phyloP scores from a whole-genome alignment of 345 rosid species.

The Raphanus raphanistrum region DNA sequence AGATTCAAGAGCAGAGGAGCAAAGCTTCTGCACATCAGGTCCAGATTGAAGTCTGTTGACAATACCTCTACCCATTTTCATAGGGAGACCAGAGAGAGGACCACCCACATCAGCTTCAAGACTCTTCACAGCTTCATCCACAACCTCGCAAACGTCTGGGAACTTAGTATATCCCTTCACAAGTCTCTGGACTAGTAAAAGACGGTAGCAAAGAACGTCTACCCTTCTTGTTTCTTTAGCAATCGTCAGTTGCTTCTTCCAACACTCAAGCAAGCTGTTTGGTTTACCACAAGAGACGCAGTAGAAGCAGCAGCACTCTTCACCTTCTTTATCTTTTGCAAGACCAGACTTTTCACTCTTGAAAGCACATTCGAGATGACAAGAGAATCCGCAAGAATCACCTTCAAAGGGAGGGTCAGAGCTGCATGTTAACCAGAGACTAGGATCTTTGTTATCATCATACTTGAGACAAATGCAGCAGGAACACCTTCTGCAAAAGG shows the following conservation, averaged over 20 bases:
- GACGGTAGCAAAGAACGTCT: conserved; percentile 65
- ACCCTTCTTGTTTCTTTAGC: conserved; percentile 88
- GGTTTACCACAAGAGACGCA: conserved; percentile 68
- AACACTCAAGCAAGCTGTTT: conserved; percentile 61
- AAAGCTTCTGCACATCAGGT: conserved; percentile 67
- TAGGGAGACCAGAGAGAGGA: conserved; percentile 57
- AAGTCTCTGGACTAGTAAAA: conserved; percentile 57
- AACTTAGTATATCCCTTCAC: conserved; percentile 50
- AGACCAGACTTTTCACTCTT: conserved; percentile 57
- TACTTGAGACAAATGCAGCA: conserved; percentile 74
- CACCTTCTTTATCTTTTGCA: conserved; percentile 33
- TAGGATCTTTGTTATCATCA: conserved; percentile 88
- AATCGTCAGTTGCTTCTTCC: conserved; percentile 67
- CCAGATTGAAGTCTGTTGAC: conserved; percentile 78
- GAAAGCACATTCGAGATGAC: conserved; percentile 75
- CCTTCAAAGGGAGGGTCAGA: conserved; percentile 49
- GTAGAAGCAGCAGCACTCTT: conserved; percentile 51
- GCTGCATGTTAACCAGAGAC: conserved; percentile 77
- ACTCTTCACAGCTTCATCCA: conserved; percentile 54
- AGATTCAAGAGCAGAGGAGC: conserved; percentile 62
- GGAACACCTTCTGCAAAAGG: conserved; percentile 86
- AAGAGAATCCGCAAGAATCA: conserved; percentile 64
- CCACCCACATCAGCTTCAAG: conserved; percentile 78
- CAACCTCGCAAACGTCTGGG: conserved; percentile 43
- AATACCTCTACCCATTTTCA: conserved; percentile 74